phyloP scores from a whole-genome alignment of 306 rosid species.

The Trifolium fragiferum region DNA sequence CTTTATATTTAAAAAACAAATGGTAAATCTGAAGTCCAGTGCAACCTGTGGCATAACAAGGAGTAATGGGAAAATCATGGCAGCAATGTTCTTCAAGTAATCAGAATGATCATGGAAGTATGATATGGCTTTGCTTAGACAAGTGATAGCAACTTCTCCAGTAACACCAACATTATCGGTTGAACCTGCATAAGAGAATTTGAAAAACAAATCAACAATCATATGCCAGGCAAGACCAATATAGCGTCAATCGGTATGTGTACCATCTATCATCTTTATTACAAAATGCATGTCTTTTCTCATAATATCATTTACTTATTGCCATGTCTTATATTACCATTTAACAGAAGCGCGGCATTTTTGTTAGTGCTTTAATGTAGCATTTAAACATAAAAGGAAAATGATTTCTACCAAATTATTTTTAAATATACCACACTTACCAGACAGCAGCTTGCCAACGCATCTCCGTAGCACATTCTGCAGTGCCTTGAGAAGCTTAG shows the following conservation, averaged over 20 bases:
- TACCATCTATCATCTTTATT: conserved; percentile 4
- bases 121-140: conserved; percentile 63
- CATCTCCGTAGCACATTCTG: conserved; percentile 67
- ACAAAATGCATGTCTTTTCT: not conserved
- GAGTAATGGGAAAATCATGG: conserved; percentile 77
- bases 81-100: conserved; percentile 52
- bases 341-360: not conserved
- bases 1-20: not conserved
- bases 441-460: conserved; percentile 52
- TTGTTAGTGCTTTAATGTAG: not conserved
- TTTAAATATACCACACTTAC: conserved; percentile 53
- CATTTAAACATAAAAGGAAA: conserved; percentile 6
- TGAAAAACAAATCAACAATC: not conserved
- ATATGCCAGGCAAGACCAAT: not conserved
- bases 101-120: conserved; percentile 45
- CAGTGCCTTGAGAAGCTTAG: conserved; percentile 68
- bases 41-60: conserved; percentile 77
- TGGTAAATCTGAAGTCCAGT: conserved; percentile 24
- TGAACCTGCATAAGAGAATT: conserved; percentile 58
- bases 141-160: conserved; percentile 61
- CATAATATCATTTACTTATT: not conserved
- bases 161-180: conserved; percentile 58
- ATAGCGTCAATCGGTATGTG: not conserved
- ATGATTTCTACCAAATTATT: conserved; percentile 21
- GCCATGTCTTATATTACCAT: not conserved